Conservation (phyloP, 139 green algal species). For the Closterium sp. region DNA sequence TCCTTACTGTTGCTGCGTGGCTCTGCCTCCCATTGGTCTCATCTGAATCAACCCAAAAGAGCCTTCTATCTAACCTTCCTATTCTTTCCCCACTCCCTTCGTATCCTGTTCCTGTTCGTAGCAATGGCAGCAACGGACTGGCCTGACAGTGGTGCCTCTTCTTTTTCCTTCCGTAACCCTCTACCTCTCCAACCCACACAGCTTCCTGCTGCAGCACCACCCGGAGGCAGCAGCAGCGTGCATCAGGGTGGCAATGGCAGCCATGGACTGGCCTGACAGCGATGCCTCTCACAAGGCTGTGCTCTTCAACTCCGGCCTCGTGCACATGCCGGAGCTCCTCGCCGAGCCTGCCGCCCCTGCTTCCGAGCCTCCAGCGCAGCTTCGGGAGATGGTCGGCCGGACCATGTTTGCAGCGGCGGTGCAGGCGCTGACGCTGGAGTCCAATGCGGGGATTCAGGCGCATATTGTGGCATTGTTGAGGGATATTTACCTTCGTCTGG, state of each 20-base stretch:
- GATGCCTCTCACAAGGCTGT: conserved; percentile 56
- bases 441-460: conserved; percentile 56
- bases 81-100: too few species aligned
- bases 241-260: conserved; percentile 58
- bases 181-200: background rate
- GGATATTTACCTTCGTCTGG: conserved; percentile 59
- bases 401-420: conserved; percentile 60
- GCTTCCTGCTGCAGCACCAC: conserved; percentile 13
- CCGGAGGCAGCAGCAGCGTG: conserved; percentile 53
- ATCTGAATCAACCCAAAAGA: too few species aligned
- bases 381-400: conserved; percentile 55
- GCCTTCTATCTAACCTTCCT: too few species aligned
- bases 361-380: conserved; percentile 13
- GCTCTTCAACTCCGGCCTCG: conserved; percentile 60
- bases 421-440: conserved; percentile 43
- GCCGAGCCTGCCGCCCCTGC: background rate
- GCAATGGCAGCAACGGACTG: conserved; percentile 67
- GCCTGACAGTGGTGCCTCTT: conserved; percentile 32
- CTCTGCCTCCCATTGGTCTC: too few species aligned
- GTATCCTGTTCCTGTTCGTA: too few species aligned
- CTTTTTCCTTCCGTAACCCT: too few species aligned
- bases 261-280: conserved; percentile 71
- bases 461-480: conserved; percentile 66
- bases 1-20: too few species aligned
- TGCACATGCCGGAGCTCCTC: conserved; percentile 22